Base-by-base conservation (phyloP, 371 early-diverging fungal species). In the Apophysomyces trapeziformis region DNA sequence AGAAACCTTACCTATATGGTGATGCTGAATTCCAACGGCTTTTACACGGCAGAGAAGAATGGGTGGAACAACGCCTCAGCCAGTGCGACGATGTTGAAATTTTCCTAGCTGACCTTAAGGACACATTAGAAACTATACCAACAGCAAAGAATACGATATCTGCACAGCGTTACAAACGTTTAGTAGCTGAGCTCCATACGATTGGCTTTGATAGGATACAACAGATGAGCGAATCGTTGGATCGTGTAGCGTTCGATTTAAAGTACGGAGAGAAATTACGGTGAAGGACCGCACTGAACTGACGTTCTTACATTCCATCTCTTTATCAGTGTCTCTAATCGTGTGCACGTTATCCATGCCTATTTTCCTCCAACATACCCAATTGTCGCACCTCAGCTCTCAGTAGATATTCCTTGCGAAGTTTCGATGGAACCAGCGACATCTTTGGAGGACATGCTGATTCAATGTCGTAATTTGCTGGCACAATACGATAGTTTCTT, bases 71-170 rank as follows among this genome's bases (percentile, higher is more conserved):
- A 58, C 57, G 64, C 11, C 63, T 75, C 7, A 66, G 60, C 13
- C 75, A 68, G 41, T 73, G 70, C 47, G 46, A 65, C 16, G 74
- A 72, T 63, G 66, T 79, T 21, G 66, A 61, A 37, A 47, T 63
- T 1, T 75, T 79, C 56, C 59, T 83, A 9, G 61, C 63, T 13
- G 82, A 83, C 38, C 67, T 83, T 2, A 73, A 81, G 64, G 71
- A 76, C 11, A 57, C 76, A 5, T 39, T 83, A 13, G 74, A 16
- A 21, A n/a, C 16, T 5, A 18, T 5, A 26, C 21, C 8, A 5
- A 50, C 54, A 21, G n/a, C 54, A 50, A 21, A 5, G 2, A 26
- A 26, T 7, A 18, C 21, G 11, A 63, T 68, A 45, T 58, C 69
- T 12, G 26, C 61, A 12, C 57, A 65, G 43, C 60, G 71, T 32